phyloP scores from a whole-genome alignment of 805 yeast genomes.

The Ogataea ramenticola region DNA sequence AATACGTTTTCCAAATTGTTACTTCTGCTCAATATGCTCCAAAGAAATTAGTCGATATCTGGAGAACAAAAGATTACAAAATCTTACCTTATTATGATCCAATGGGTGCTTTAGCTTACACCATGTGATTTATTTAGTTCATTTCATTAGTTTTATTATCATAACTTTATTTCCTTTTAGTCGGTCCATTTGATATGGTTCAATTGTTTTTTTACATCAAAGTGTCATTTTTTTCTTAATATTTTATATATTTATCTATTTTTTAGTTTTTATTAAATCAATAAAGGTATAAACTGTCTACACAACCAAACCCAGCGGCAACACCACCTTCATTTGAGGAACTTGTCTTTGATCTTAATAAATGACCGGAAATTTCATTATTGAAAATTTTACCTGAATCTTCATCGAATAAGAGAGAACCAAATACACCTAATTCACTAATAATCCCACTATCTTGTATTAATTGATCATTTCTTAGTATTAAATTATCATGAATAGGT shows the following conservation, averaged over 20 bases:
- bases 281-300: slow-evolving; percentile 72
- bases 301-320: slow-evolving; percentile 98
- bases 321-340: slow-evolving; percentile 96
- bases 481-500: slow-evolving; percentile 57
- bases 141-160: not conserved
- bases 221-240: not conserved
- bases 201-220: not conserved
- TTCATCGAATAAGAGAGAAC: slow-evolving; percentile 71
- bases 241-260: not conserved
- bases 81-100: slow-evolving; percentile 69
- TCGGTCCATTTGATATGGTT: not conserved
- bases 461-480: slow-evolving; percentile 59
- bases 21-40: slow-evolving; percentile 27
- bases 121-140: not conserved
- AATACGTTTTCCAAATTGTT: slow-evolving; percentile 68
- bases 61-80: slow-evolving; percentile 40
- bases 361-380: slow-evolving; percentile 76
- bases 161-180: too few species aligned
- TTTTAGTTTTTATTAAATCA: too few species aligned
- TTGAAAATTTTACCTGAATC: slow-evolving; percentile 43
- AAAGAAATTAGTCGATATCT: slow-evolving; percentile 33
- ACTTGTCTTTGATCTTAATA: slow-evolving; percentile 82
- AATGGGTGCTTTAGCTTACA: slow-evolving; percentile 62
- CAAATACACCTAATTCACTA: slow-evolving; percentile 89
- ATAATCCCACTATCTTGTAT: slow-evolving; percentile 73